Base-by-base conservation (phyloP, 75 land plant species). In the Larix kaempferi region DNA sequence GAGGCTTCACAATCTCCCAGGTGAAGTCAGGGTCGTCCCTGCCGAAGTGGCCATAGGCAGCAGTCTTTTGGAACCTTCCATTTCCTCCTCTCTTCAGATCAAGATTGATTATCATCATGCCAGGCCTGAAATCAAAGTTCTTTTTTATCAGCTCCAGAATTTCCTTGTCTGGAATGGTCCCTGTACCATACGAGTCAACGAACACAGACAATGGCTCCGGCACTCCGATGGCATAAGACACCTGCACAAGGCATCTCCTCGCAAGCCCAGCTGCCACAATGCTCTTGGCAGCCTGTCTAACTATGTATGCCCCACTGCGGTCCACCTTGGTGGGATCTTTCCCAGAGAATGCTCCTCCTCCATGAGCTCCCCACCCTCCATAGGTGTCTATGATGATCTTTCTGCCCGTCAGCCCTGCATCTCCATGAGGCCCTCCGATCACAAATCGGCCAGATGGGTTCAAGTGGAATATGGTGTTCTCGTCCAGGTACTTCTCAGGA, bases 211-310 rank as follows among this genome's bases (percentile, higher is more conserved):
- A 74, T 0, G 85, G 85, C 57, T 80, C 78, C 2, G 85, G 85
- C 14, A 83, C 60, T 19, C 85, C 84, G 58, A 83, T 83, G 44
- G 85, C 85, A 69, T 83, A 83, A 4, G 85, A 83, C 6, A 83
- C 72, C 84, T 83, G 84, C 54, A 89, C 89, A 49, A 91, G 33
- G 76, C 91, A 89, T 49, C 54, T 49, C 21, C 90, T 87, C 63
- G 87, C 87, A 21, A 84, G 86, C 16, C 88, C 64, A 26, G 93
- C 88, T 55, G 84, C 87, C 26, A 91, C 93, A 22, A 91, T 81
- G 79, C 93, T 91, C 87, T 91, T 91, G 21, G 93, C 93, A n/a
- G 92, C 92, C 75, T 90, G 88, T 59, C 87, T 86, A 17, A 79
- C 84, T 65, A 86, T 77, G 74, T 49, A 49, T 8, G 91, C 91